phyloP scores from a whole-genome alignment of 1,139 yeast genomes.

The Kazachstania sp. region DNA sequence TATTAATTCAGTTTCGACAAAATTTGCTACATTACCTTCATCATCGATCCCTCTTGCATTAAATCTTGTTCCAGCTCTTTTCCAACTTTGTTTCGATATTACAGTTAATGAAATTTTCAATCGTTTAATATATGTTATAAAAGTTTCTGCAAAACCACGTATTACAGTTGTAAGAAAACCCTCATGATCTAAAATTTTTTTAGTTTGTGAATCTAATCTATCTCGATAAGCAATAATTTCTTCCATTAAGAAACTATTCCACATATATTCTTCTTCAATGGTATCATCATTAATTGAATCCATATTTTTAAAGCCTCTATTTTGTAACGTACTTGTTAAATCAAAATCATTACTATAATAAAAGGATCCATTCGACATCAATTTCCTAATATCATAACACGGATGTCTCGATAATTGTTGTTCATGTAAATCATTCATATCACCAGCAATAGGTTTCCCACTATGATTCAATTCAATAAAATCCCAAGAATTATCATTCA shows the following conservation, averaged over 20 bases:
- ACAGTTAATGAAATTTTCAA: constrained; percentile 60
- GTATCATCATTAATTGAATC: constrained; percentile 42
- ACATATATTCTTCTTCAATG: constrained; percentile 81
- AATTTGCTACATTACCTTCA: constrained; percentile 90
- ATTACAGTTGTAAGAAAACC: constrained; percentile 85
- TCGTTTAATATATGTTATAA: constrained; percentile 43
- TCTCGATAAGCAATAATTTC: constrained; percentile 70
- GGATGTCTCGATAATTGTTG: constrained; percentile 54
- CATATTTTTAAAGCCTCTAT: constrained; percentile 46
- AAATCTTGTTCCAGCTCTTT: constrained; percentile 90
- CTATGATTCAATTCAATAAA: constrained; percentile 54
- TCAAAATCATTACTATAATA: constrained; percentile 91
- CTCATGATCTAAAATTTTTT: constrained; percentile 56
- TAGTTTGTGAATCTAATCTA: constrained; percentile 54
- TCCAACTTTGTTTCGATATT: constrained; percentile 89
- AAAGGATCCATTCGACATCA: constrained; percentile 80
- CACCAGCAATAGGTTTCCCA: constrained; percentile 46
- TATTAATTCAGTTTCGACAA: constrained; percentile 88
- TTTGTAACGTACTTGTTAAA: constrained; percentile 72
- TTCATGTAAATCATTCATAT: constrained; percentile 10
- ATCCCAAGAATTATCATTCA: constrained; percentile 64
- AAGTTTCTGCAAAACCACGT: constrained; percentile 87
- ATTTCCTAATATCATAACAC: constrained; percentile 66
- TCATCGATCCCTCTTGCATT: constrained; percentile 95
- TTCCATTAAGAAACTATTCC: constrained; percentile 89